A percentile compares a stretch with the other conserved stretches of the same genome.
Evolutionary conservation across 345 rosid genomes (phyloP).

Genomic region (Hypericum perforatum): DNA sequence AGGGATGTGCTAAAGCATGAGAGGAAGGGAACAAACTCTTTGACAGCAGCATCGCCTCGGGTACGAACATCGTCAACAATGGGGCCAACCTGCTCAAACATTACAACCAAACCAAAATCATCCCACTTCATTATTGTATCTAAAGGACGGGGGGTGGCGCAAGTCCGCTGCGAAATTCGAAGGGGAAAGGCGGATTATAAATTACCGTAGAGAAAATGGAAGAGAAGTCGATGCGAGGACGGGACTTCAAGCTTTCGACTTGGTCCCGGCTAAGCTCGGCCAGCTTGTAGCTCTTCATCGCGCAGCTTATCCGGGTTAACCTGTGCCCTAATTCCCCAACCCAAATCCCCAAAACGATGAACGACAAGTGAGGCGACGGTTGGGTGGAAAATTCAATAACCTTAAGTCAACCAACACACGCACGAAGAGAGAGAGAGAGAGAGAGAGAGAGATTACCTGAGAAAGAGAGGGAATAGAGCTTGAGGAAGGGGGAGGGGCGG

Average conservation of each 20-base stretch:
- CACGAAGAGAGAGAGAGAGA: too few species aligned
- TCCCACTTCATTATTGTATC: not conserved
- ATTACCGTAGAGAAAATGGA: slow-evolving; percentile 57
- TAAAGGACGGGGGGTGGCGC: not conserved
- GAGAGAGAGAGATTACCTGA: too few species aligned
- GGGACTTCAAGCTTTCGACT: slow-evolving; percentile 56
- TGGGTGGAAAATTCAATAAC: too few species aligned
- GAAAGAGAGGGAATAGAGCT: too few species aligned
- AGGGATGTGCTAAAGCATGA: not conserved
- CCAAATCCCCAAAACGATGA: not conserved
- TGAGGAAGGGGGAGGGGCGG: too few species aligned
- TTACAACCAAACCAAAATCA: not conserved
- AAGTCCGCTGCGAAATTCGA: not conserved
- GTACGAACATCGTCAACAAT: slow-evolving; percentile 67
- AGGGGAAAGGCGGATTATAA: not conserved
- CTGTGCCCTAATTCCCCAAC: slow-evolving; percentile 6
- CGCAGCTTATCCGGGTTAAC: slow-evolving; percentile 13
- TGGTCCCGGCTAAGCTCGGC: slow-evolving; percentile 47
- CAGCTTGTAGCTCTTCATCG: slow-evolving; percentile 74
- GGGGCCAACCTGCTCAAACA: slow-evolving; percentile 70
- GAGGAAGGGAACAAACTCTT: slow-evolving; percentile 39
- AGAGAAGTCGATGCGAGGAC: slow-evolving; percentile 74
- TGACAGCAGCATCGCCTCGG: slow-evolving; percentile 78
- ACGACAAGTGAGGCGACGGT: too few species aligned
- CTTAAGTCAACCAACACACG: too few species aligned